These are phyloP conservation scores for Inonotus obliquus DNA, from an alignment of 1,284 basidiomycete genomes.

Conservation along the genomic window DNA sequence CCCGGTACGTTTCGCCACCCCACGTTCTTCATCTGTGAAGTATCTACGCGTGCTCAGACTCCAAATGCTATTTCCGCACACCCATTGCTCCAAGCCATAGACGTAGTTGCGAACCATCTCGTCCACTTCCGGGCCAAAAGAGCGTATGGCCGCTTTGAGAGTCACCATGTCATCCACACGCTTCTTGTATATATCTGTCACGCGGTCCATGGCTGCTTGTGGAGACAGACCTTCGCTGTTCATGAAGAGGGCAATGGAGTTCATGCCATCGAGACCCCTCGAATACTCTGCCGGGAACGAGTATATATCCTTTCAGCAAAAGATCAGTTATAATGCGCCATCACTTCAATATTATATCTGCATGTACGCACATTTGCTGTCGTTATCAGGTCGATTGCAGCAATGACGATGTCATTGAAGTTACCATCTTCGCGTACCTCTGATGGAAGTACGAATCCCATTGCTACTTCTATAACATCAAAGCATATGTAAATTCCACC, in stretches of 20 bases:
- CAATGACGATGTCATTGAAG: conserved; percentile 33
- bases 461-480: conserved; percentile 34
- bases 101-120: conserved; percentile 45
- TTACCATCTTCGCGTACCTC: conserved; percentile 31
- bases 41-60: conserved; percentile 56
- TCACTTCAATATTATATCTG: not conserved
- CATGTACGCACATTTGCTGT: conserved; percentile 35
- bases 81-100: conserved; percentile 44
- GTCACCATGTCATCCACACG: conserved; percentile 49
- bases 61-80: conserved; percentile 48
- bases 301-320: conserved; percentile 34
- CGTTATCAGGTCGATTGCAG: conserved; percentile 39
- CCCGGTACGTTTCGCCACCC: conserved; percentile 36
- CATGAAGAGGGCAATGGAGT: conserved; percentile 64
- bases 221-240: conserved; percentile 43
- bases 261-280: conserved; percentile 56
- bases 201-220: conserved; percentile 53
- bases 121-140: conserved; percentile 5
- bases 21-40: conserved; percentile 41
- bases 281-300: conserved; percentile 51
- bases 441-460: conserved; percentile 38
- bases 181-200: conserved; percentile 36
- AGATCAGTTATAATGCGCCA: not conserved
- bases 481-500: conserved; percentile 37
- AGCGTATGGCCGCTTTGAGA: conserved; percentile 32